phyloP scores from a whole-genome alignment of 768 basidiomycete genomes.

The Hygrophorus pudorinus region DNA sequence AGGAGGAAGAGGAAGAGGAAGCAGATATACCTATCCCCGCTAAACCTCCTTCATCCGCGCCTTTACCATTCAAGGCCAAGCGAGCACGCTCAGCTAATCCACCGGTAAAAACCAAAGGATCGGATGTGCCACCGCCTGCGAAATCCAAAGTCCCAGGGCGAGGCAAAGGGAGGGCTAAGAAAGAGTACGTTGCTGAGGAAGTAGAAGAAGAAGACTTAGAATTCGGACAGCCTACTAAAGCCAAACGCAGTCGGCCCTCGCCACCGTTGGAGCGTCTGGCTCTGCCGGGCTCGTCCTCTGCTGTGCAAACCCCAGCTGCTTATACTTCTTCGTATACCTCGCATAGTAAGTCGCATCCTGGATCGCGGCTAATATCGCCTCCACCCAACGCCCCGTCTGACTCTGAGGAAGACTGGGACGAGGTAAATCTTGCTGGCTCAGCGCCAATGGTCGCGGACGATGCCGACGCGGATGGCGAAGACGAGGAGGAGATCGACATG shows the following conservation, averaged over 20 bases:
- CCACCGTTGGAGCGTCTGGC: slow-evolving; percentile 25
- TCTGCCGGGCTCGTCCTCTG: slow-evolving; percentile 24
- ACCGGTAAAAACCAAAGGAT: slow-evolving; percentile 12
- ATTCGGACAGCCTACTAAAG: slow-evolving; percentile 35
- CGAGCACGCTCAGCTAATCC: slow-evolving; percentile 15
- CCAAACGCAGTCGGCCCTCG: slow-evolving; percentile 24
- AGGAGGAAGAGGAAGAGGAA: slow-evolving; percentile 24
- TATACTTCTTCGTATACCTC: slow-evolving; percentile 15
- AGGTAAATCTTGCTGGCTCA: slow-evolving; percentile 19
- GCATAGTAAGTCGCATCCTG: slow-evolving; percentile 9
- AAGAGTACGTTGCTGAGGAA: slow-evolving; percentile 15
- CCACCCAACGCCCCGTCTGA: slow-evolving; percentile 16
- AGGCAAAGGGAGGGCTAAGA: slow-evolving; percentile 12
- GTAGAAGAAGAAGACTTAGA: slow-evolving; percentile 39
- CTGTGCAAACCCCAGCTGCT: slow-evolving; percentile 17
- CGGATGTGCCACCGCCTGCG: slow-evolving; percentile 13
- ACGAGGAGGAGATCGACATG: slow-evolving; percentile 25
- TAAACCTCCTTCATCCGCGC: slow-evolving; percentile 15
- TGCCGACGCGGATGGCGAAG: slow-evolving; percentile 18
- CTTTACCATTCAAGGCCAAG: slow-evolving; percentile 23
- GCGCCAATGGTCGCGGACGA: slow-evolving; percentile 10
- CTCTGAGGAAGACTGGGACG: slow-evolving; percentile 46
- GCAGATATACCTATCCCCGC: slow-evolving; percentile 20
- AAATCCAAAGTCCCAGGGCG: slow-evolving; percentile 5
- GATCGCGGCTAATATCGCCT: slow-evolving; percentile 13